Evolutionary conservation across 139 green algal genomes (phyloP).

Genomic region (Closterium sp.): DNA sequence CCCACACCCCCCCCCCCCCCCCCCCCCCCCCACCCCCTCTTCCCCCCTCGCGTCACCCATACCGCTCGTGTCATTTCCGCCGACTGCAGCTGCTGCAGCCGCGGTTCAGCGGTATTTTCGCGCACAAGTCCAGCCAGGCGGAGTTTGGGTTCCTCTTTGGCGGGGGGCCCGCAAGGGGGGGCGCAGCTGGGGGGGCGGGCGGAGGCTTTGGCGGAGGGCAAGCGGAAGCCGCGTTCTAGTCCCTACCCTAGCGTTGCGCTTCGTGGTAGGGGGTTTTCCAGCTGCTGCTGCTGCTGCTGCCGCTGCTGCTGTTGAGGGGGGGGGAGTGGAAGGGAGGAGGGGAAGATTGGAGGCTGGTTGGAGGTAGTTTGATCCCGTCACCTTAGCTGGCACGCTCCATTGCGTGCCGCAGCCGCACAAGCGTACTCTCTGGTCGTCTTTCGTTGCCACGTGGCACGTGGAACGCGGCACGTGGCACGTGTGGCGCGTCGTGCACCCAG

Average conservation of each 20-base stretch:
- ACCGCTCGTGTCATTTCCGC: not conserved
- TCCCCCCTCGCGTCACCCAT: not conserved
- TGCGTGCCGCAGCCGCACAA: too few relatives aligned
- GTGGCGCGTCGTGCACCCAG: too few relatives aligned
- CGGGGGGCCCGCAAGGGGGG: not conserved
- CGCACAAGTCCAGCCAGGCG: slow-evolving; percentile 10
- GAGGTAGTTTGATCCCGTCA: not conserved
- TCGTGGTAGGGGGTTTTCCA: not conserved
- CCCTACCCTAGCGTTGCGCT: too few relatives aligned
- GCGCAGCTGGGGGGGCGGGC: not conserved
- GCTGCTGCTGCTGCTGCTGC: not conserved
- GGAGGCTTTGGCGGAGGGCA: not conserved
- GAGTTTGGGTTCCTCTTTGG: not conserved
- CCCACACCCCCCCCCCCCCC: not conserved
- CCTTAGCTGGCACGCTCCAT: too few relatives aligned
- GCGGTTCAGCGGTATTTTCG: not conserved
- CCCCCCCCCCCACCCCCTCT: too few relatives aligned
- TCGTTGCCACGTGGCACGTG: too few relatives aligned
- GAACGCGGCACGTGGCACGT: too few relatives aligned
- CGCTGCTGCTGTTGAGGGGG: not conserved
- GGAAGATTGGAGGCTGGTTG: not conserved
- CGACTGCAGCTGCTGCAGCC: not conserved
- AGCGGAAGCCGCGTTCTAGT: not conserved
- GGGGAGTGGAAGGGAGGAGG: not conserved
- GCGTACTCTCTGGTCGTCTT: too few relatives aligned